A percentile compares a stretch with the other conserved stretches of the same genome.
Conservation (phyloP, 2,329 filamentous ascomycete genomes). For the Ophiostoma himal-ulmi region DNA sequence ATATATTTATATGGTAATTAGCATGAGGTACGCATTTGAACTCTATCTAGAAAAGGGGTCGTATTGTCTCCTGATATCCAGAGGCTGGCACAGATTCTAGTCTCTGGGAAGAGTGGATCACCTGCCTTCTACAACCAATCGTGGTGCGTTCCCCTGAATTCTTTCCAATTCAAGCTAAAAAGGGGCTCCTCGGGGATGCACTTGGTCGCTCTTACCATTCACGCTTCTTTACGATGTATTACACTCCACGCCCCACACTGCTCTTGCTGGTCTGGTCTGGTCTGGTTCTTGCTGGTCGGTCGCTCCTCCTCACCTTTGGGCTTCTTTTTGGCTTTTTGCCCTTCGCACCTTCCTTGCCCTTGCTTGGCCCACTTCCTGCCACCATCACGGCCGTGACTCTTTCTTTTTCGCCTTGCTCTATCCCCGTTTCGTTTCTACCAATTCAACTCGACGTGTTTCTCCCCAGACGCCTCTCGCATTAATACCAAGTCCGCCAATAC, state of each 20-base stretch:
- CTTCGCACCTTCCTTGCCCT: conserved; percentile 6
- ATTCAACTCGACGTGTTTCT: neutral
- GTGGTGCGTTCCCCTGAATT: conserved; percentile 18
- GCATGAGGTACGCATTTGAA: too few relatives aligned
- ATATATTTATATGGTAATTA: neutral
- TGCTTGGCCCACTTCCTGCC: conserved; percentile 19
- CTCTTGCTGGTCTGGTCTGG: neutral
- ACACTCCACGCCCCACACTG: neutral
- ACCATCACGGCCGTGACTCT: neutral
- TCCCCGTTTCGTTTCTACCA: neutral
- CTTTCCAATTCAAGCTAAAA: conserved; percentile 19
- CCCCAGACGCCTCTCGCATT: conserved; percentile 10
- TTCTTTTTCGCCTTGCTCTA: neutral
- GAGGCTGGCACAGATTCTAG: conserved; percentile 2
- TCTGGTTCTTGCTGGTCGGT: neutral
- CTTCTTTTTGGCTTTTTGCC: conserved; percentile 10
- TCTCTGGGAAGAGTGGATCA: neutral
- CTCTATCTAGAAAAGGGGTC: neutral
- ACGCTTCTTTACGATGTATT: neutral
- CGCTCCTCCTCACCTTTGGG: neutral
- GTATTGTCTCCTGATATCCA: conserved; percentile 2
- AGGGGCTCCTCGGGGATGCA: conserved; percentile 1
- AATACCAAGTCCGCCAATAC: neutral
- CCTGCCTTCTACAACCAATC: conserved; percentile 17
- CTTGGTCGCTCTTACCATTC: conserved; percentile 14